A percentile compares a stretch with the other conserved stretches of the same genome.
Conservation (phyloP, 345 rosid species). For the Eucalyptus guilfoylei region DNA sequence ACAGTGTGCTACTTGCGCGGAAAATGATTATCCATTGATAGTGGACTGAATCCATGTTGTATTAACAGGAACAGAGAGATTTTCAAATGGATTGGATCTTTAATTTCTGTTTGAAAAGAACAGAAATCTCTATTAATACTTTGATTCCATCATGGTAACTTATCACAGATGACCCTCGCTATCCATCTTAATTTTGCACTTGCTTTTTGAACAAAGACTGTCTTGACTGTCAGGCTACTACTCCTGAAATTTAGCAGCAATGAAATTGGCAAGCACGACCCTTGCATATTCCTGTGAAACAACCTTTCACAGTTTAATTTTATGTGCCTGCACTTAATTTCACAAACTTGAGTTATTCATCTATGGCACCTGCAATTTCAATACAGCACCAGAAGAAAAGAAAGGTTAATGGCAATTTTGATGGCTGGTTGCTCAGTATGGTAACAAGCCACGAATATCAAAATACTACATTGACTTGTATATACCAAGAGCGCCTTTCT, state of each 20-base stretch:
- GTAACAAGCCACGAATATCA: background rate
- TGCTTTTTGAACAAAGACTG: background rate
- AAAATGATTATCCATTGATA: background rate
- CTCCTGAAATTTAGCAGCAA: background rate
- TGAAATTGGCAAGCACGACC: background rate
- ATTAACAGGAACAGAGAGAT: background rate
- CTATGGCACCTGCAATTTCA: background rate
- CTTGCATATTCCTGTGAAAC: background rate
- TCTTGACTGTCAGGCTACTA: background rate
- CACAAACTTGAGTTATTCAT: background rate
- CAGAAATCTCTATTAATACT: background rate
- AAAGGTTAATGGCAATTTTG: background rate
- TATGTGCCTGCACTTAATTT: background rate
- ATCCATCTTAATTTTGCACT: background rate
- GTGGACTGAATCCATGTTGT: background rate
- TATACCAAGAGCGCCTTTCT: too few relatives aligned
- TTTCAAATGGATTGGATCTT: background rate
- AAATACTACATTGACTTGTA: rapidly evolving
- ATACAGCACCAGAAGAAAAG: background rate
- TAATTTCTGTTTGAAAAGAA: background rate
- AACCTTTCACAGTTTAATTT: background rate
- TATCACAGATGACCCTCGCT: background rate
- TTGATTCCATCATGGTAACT: background rate
- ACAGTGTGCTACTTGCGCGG: background rate
- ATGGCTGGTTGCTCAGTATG: background rate